phyloP scores from a whole-genome alignment of 176 grass and related monocot species.

The Rhipidocladum racemiflorum region DNA sequence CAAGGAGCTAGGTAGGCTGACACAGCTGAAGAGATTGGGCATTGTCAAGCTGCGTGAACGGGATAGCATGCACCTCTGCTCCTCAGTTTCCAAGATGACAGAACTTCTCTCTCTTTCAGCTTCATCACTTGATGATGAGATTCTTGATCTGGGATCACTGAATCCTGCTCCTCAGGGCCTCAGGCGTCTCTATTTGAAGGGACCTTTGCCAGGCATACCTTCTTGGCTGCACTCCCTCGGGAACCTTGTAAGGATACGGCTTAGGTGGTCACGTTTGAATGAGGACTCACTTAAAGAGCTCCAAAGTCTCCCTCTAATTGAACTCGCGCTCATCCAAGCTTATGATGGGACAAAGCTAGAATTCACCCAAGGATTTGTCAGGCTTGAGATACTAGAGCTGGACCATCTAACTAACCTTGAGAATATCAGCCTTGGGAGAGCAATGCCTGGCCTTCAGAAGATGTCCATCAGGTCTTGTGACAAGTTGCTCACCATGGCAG shows the following conservation, averaged over 20 bases:
- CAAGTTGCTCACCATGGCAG: constrained; percentile 11
- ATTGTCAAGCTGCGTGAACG: constrained; percentile 40
- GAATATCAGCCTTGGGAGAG: constrained; percentile 19
- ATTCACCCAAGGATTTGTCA: constrained; percentile 36
- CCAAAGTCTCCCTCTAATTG: constrained; percentile 34
- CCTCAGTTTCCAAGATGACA: constrained; percentile 32
- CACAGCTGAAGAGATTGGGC: constrained; percentile 36
- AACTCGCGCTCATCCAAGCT: constrained; percentile 40
- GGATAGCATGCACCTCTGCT: constrained; percentile 26
- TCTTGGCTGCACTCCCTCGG: constrained; percentile 32
- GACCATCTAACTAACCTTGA: constrained; percentile 30
- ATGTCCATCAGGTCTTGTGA: constrained; percentile 41
- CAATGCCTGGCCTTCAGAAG: constrained; percentile 44
- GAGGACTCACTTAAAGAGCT: constrained; percentile 39
- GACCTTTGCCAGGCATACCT: constrained; percentile 34
- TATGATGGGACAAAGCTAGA: constrained; percentile 23
- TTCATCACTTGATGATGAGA: constrained; percentile 24
- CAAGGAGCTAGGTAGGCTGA: constrained; percentile 30
- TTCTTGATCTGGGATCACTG: constrained; percentile 23
- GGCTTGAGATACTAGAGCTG: constrained; percentile 37
- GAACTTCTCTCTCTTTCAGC: constrained; percentile 28
- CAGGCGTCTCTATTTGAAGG: constrained; percentile 37
- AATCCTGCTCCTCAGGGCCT: neutral
- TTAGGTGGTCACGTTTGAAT: constrained; percentile 35
- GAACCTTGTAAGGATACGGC: constrained; percentile 35